Evolutionary conservation across 2,329 filamentous ascomycete genomes (phyloP), one percentile per base, ranked within the genome.

Genomic region (Microdochium trichocladiopsis): DNA sequence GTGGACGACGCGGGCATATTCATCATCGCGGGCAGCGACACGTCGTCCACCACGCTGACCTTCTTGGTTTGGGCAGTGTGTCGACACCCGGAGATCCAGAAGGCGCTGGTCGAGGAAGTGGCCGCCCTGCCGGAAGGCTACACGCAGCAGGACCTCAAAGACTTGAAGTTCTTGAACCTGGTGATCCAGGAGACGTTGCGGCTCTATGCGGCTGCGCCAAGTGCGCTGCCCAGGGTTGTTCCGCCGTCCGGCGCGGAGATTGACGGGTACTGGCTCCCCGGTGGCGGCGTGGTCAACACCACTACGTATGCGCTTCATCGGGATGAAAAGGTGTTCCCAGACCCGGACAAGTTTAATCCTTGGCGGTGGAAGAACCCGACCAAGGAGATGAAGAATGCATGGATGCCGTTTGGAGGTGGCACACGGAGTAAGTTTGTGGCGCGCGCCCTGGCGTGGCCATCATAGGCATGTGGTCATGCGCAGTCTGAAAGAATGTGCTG

Each of bases 381-480:
- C 10, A 63, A 57, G 49, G 64, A 61, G 11, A 75, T 76, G 68
- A 80, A 75, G 55, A 70, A 72, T 2, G 70, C 73, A 0, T 79
- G 72, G 52, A 69, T 75, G 53, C 72, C 79, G 0, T 83, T 82
- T 60, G 78, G 79, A 1, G 74, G 70, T 4, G 80, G 80, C 2
- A 68, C 77, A 0, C 66, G 76, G 48, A 71, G 74, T 62, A 57
- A 51, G 60, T 33, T 45, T 18, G 16, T 45, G 6, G 6, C 21
- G 16, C 37, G 6, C 6, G 8, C 6, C 37, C 21, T 45, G 16
- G n/a, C 37, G 8, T 14, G 14, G 14, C 28, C 8, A 31, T n/a
- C n/a, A n/a, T n/a, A n/a, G n/a, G n/a, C n/a, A n/a, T n/a, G n/a
- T n/a, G n/a, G n/a, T n/a, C n/a, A n/a, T n/a, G n/a, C n/a, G n/a